These are phyloP conservation scores for Paraconiothyrium brasiliense DNA, from an alignment of 2,329 filamentous ascomycete genomes.

Conservation along the genomic window DNA sequence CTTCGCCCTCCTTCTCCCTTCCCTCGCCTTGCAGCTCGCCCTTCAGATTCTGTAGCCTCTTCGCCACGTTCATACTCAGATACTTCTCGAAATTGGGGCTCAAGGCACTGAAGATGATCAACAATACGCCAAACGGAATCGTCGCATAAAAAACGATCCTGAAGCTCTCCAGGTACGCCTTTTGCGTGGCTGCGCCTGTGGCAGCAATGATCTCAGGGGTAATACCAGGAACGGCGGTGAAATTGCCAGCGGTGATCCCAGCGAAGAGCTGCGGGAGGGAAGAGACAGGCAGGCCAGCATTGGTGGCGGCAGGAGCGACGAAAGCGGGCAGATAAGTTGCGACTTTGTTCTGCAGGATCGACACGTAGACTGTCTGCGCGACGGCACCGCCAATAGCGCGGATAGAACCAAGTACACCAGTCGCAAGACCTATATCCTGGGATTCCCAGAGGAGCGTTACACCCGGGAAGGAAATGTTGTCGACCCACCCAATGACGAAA, in stretches of 20 bases:
- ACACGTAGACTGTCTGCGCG: slow-evolving; percentile 41
- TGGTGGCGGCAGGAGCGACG: slow-evolving; percentile 35
- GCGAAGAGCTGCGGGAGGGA: slow-evolving; percentile 34
- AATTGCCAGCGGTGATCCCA: slow-evolving; percentile 34
- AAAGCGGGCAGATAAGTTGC: slow-evolving; percentile 38
- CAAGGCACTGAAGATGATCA: slow-evolving; percentile 29
- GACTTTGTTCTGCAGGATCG: slow-evolving; percentile 40
- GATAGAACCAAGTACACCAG: slow-evolving; percentile 42
- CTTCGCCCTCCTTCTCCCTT: slow-evolving; percentile 29
- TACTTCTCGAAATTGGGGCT: slow-evolving; percentile 38
- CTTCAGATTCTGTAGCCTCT: slow-evolving; percentile 31
- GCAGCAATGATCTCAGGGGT: slow-evolving; percentile 37
- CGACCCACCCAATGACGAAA: slow-evolving; percentile 41
- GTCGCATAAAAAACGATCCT: slow-evolving; percentile 37
- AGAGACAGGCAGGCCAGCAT: slow-evolving; percentile 35
- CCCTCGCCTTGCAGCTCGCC: slow-evolving; percentile 27
- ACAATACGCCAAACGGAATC: slow-evolving; percentile 35
- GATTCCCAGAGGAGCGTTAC: slow-evolving; percentile 43
- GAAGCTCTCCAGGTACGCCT: slow-evolving; percentile 49
- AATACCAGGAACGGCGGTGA: slow-evolving; percentile 38
- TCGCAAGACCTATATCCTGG: slow-evolving; percentile 43
- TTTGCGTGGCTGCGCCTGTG: slow-evolving; percentile 47
- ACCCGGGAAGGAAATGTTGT: slow-evolving; percentile 41
- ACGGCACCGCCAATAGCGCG: slow-evolving; percentile 36
- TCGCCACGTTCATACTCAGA: slow-evolving; percentile 35